Percentiles rank a stretch among this genome's conserved stretches.
Conservation (phyloP, 2,329 filamentous ascomycete genomes). For the Coniochaeta sp. region DNA sequence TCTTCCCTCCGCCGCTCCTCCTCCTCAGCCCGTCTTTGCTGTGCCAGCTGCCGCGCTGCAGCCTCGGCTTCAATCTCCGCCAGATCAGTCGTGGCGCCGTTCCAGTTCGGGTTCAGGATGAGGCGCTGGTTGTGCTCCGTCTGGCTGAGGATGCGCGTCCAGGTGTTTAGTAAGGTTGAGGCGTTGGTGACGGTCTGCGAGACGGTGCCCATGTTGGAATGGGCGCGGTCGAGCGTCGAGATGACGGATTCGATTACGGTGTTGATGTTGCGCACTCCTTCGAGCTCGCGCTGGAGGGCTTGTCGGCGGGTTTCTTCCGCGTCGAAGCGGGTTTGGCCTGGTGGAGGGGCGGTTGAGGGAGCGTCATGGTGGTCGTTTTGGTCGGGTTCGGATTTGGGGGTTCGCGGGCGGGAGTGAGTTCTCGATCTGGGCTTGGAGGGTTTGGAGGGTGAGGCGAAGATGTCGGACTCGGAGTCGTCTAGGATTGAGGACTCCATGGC, state of each 20-base stretch:
- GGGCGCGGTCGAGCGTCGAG: conserved; percentile 62
- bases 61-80: conserved; percentile 81
- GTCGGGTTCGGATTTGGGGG: not conserved
- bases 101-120: conserved; percentile 82
- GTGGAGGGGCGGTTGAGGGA: conserved; percentile 28
- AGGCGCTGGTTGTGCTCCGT: conserved; percentile 96
- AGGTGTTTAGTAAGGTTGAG: conserved; percentile 84
- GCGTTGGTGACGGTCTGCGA: conserved; percentile 79
- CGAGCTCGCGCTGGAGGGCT: conserved; percentile 69
- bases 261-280: conserved; percentile 81
- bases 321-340: conserved; percentile 44
- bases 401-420: no score
- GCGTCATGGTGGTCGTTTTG: conserved; percentile 17
- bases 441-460: conserved; percentile 3
- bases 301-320: conserved; percentile 64
- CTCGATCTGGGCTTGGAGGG: not conserved
- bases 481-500: not conserved
- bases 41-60: conserved; percentile 64
- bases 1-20: conserved; percentile 73
- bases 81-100: conserved; percentile 80
- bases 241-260: conserved; percentile 75
- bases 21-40: conserved; percentile 68
- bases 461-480: not conserved
- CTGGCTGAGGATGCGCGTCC: conserved; percentile 92
- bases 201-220: conserved; percentile 77